Percentiles rank a stretch among this genome's conserved stretches.
Evolutionary conservation across 129 eudicot genomes (phyloP).

Genomic region (Rutidosis leptorrhynchoides): DNA sequence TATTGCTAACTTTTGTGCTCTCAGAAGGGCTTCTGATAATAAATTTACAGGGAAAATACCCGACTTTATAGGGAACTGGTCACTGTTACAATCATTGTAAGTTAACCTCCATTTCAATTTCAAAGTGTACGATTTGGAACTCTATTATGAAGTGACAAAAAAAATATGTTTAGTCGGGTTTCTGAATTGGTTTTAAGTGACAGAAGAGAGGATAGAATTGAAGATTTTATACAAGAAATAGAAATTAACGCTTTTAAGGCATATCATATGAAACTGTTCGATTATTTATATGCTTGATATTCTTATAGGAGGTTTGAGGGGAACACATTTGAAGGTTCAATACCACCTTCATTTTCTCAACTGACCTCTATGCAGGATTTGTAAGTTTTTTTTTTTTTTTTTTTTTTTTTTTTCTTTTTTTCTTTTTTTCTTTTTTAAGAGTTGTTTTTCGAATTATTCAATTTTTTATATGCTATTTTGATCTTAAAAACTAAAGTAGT

Average conservation of each 20-base stretch:
- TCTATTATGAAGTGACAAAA: too few species aligned
- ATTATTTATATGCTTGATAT: constrained; percentile 9
- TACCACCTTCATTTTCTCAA: constrained; percentile 67
- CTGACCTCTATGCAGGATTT: constrained; percentile 50
- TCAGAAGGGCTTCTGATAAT: constrained; percentile 70
- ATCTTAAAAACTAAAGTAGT: too few species aligned
- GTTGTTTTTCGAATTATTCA: too few species aligned
- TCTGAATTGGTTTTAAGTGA: constrained; percentile 79
- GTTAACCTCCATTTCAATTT: neutral
- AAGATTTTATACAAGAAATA: constrained; percentile 85
- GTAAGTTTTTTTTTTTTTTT: constrained; percentile 36
- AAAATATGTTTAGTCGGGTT: constrained; percentile 63
- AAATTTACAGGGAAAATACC: constrained; percentile 67
- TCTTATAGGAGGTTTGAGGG: constrained; percentile 71
- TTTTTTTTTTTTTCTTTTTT: too few species aligned
- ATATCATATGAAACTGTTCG: constrained; percentile 5
- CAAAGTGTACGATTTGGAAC: too few species aligned
- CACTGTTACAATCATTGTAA: constrained; percentile 48
- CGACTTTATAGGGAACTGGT: constrained; percentile 72
- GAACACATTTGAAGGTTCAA: constrained; percentile 71
- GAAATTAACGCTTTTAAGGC: constrained; percentile 31
- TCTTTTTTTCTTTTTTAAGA: too few species aligned
- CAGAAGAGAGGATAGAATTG: constrained; percentile 73
- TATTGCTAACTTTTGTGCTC: constrained; percentile 9
- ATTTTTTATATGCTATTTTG: too few species aligned